A percentile compares a stretch with the other conserved stretches of the same genome.
Conservation (phyloP, 148 eudicot species). For the Persicaria tinctoria region DNA sequence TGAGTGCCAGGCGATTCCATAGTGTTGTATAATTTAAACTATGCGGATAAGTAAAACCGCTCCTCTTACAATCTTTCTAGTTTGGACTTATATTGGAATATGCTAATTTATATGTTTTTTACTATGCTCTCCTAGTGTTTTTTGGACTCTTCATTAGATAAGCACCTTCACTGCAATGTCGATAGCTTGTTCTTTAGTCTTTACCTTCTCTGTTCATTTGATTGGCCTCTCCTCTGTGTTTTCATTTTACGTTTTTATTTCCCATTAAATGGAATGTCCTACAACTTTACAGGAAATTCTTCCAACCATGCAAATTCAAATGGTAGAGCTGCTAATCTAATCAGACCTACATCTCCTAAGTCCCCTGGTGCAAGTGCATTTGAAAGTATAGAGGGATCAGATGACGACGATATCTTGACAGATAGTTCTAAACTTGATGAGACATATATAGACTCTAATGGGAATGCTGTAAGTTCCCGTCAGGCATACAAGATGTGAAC, state of each 20-base stretch:
- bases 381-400: constrained; percentile 92
- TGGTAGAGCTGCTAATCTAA: constrained; percentile 46
- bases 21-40: neutral
- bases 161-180: neutral
- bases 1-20: neutral
- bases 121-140: neutral
- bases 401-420: constrained; percentile 60
- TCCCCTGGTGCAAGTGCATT: constrained; percentile 93
- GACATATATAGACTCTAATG: constrained; percentile 28
- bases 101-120: neutral
- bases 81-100: neutral
- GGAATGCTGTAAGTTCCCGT: constrained; percentile 55
- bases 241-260: neutral
- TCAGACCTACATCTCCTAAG: constrained; percentile 85
- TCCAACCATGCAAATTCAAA: constrained; percentile 36
- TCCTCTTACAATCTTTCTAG: neutral
- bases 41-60: neutral
- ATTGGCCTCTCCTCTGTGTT: neutral
- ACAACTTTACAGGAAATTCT: constrained; percentile 42
- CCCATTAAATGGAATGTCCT: neutral
- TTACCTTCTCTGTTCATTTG: neutral
- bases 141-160: neutral
- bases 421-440: constrained; percentile 28
- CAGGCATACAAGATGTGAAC: neutral
- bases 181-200: neutral